Evolutionary conservation across 768 basidiomycete genomes (phyloP).

Genomic region (Amanita molliuscula): DNA sequence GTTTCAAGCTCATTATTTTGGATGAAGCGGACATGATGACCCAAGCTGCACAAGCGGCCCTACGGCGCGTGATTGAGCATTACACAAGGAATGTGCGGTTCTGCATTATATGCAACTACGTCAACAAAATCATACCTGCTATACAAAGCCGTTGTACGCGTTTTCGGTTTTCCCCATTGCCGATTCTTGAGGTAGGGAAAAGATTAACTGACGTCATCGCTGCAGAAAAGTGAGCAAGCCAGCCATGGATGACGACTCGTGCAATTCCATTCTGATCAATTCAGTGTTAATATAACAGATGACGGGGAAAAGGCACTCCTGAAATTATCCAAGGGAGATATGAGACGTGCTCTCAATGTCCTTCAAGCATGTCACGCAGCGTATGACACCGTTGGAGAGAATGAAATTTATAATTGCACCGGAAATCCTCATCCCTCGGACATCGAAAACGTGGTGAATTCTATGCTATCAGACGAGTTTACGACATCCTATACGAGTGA

Average conservation of each 20-base stretch:
- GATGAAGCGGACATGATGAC: conserved; percentile 99
- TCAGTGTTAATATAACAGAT: conserved; percentile 73
- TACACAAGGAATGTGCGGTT: conserved; percentile 98
- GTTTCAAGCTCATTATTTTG: conserved; percentile 94
- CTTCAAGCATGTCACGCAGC: conserved; percentile 98
- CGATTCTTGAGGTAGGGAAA: conserved; percentile 77
- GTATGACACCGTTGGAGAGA: conserved; percentile 80
- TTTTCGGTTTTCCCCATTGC: conserved; percentile 92
- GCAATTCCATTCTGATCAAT: not conserved
- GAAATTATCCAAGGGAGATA: conserved; percentile 94
- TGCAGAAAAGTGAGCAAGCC: conserved; percentile 58
- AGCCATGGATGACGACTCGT: not conserved
- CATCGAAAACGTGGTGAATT: conserved; percentile 86
- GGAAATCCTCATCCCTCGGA: conserved; percentile 94
- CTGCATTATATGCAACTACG: conserved; percentile 99
- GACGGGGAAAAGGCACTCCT: conserved; percentile 86
- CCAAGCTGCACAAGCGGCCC: conserved; percentile 89
- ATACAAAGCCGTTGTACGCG: conserved; percentile 98
- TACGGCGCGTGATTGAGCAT: conserved; percentile 95
- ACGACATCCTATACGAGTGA: conserved; percentile 79
- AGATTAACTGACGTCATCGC: conserved; percentile 71
- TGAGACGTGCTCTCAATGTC: conserved; percentile 93
- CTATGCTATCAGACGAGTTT: conserved; percentile 95
- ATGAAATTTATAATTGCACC: conserved; percentile 93
- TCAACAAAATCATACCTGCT: conserved; percentile 97